Conservation (phyloP, 2,329 filamentous ascomycete species). For the Capronia epimyces region DNA sequence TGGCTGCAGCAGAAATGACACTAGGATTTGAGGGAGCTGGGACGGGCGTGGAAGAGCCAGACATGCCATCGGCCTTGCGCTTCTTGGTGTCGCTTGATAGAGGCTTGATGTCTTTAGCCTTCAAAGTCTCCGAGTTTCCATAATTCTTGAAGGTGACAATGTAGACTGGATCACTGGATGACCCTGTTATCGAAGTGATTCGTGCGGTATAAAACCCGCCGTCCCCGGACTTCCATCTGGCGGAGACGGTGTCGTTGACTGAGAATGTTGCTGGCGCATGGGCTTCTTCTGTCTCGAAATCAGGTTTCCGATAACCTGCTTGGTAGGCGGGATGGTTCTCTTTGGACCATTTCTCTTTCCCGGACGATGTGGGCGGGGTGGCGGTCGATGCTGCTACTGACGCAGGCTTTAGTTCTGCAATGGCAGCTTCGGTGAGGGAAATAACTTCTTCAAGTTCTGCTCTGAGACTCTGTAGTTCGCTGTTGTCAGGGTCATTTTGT, state of each 20-base stretch:
- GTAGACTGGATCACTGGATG: slow-evolving; percentile 83
- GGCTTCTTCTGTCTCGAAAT: slow-evolving; percentile 43
- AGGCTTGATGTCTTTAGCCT: slow-evolving; percentile 76
- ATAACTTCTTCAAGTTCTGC: slow-evolving; percentile 78
- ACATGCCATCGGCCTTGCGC: slow-evolving; percentile 76
- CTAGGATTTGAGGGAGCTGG: slow-evolving; percentile 44
- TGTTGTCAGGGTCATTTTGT: slow-evolving; percentile 72
- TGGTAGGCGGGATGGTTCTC: slow-evolving; percentile 75
- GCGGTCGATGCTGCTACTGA: slow-evolving; percentile 38
- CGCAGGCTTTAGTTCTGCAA: slow-evolving; percentile 69
- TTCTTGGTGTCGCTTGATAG: slow-evolving; percentile 66
- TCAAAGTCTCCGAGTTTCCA: slow-evolving; percentile 69
- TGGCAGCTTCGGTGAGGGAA: slow-evolving; percentile 68
- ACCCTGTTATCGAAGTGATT: slow-evolving; percentile 90
- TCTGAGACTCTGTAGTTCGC: slow-evolving; percentile 70
- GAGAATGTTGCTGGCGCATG: slow-evolving; percentile 56
- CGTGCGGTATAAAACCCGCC: slow-evolving; percentile 85
- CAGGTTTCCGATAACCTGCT: slow-evolving; percentile 53
- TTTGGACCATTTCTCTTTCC: slow-evolving; percentile 69
- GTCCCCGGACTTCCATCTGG: slow-evolving; percentile 86
- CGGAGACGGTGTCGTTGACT: slow-evolving; percentile 84
- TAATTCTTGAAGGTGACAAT: slow-evolving; percentile 94
- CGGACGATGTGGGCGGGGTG: slow-evolving; percentile 48
- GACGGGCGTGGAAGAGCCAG: slow-evolving; percentile 45
- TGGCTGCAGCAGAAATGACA: slow-evolving; percentile 62